A percentile compares a stretch with the other conserved stretches of the same genome.
These are phyloP conservation scores for Rhazya stricta DNA, from an alignment of 257 asterid genomes.

Conservation along the genomic window DNA sequence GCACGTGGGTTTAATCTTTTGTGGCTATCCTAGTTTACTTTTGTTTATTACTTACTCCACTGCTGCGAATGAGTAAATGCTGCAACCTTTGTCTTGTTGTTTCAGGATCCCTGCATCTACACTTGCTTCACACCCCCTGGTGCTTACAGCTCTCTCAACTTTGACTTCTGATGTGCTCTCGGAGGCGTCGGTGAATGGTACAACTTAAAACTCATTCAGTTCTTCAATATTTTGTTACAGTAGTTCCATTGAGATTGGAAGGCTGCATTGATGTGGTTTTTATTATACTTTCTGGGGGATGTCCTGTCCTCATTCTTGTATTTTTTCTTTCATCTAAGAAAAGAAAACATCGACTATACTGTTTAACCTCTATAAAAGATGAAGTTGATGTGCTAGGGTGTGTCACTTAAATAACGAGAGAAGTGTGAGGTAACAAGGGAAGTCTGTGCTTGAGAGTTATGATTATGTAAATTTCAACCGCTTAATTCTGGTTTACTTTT, in stretches of 20 bases:
- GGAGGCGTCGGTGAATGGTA: constrained; percentile 96
- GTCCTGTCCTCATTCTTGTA: neutral
- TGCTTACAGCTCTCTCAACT: constrained; percentile 86
- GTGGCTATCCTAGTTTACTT: neutral
- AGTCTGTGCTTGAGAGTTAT: neutral
- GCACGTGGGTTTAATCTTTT: neutral
- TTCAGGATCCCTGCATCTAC: constrained; percentile 88
- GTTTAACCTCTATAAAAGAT: neutral
- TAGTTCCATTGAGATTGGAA: neutral
- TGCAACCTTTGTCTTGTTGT: constrained; percentile 8
- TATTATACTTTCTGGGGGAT: neutral
- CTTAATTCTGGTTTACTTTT: neutral
- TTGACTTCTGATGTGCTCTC: constrained; percentile 70
- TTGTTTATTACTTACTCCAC: neutral
- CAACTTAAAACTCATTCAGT: constrained; percentile 18
- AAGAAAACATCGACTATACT: neutral
- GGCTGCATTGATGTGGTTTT: neutral
- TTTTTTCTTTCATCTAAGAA: neutral
- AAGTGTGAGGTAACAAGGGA: neutral
- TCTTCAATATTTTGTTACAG: constrained; percentile 5
- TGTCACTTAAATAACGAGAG: neutral
- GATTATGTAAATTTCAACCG: neutral
- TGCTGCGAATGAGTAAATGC: neutral
- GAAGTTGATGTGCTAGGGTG: neutral
- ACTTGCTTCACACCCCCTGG: constrained; percentile 88